These are phyloP conservation scores for Lasiosphaeriaceae sp. DNA, from an alignment of 495 filamentous ascomycete species.

Conservation along the genomic window DNA sequence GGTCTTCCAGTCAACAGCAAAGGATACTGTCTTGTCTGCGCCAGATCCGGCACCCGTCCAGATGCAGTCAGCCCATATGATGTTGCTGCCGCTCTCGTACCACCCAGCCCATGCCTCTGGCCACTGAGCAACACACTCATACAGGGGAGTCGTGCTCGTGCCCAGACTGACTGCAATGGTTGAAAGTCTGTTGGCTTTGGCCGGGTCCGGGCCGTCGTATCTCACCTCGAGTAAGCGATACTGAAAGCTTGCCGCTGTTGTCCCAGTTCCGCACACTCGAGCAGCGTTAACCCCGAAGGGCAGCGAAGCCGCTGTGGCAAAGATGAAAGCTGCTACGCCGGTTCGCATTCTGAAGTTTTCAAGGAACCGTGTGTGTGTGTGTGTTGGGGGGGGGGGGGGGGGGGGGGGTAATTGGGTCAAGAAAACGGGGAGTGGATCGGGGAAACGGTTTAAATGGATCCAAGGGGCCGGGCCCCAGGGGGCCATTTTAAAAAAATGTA, in stretches of 20 bases:
- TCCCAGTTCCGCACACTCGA: slow-evolving; percentile 24
- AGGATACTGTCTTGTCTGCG: slow-evolving; percentile 31
- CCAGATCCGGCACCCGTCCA: slow-evolving; percentile 35
- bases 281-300: slow-evolving; percentile 14
- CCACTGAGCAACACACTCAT: slow-evolving; percentile 39
- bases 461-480: no score
- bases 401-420: neutral
- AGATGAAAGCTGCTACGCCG: slow-evolving; percentile 4
- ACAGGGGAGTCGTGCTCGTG: slow-evolving; percentile 23
- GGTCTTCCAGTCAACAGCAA: slow-evolving; percentile 37
- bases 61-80: slow-evolving; percentile 42
- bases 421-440: no score
- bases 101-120: slow-evolving; percentile 35
- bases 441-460: no score
- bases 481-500: no score
- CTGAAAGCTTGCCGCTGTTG: slow-evolving; percentile 18
- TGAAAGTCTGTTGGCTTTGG: slow-evolving; percentile 22
- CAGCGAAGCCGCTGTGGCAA: slow-evolving; percentile 13
- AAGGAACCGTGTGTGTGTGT: neutral
- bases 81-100: slow-evolving; percentile 27
- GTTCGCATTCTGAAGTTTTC: neutral
- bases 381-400: neutral
- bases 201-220: slow-evolving; percentile 33
- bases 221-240: slow-evolving; percentile 31
- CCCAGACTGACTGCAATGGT: slow-evolving; percentile 34